Conservation (phyloP, 805 yeast genomes). For the Candida orba region DNA sequence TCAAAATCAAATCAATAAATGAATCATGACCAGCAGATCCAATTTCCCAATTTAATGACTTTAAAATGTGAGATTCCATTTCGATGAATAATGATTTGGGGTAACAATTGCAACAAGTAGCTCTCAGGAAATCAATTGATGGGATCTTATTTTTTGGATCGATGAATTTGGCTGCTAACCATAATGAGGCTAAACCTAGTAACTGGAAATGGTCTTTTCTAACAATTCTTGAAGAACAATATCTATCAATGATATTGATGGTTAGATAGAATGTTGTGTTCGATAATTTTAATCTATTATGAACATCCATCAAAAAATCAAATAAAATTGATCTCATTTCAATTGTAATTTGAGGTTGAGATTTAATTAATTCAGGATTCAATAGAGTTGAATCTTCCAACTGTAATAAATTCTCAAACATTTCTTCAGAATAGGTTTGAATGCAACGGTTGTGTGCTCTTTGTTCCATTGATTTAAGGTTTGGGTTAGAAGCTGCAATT, state of each 20-base stretch:
- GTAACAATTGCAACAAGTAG: constrained; percentile 52
- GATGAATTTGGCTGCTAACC: constrained; percentile 80
- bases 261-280: constrained; percentile 61
- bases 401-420: constrained; percentile 27
- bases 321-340: constrained; percentile 70
- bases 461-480: constrained; percentile 40
- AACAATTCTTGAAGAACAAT: constrained; percentile 74
- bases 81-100: constrained; percentile 49
- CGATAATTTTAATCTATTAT: constrained; percentile 53
- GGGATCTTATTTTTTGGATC: constrained; percentile 65
- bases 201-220: constrained; percentile 79
- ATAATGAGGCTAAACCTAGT: constrained; percentile 77
- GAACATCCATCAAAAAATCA: constrained; percentile 73
- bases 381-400: constrained; percentile 27
- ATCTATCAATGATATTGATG: constrained; percentile 73
- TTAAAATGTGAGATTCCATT: constrained; percentile 63
- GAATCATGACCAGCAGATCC: constrained; percentile 56
- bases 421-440: constrained; percentile 39
- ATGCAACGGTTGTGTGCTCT: constrained; percentile 36
- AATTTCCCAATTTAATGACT: constrained; percentile 57
- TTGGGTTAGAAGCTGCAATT: constrained; percentile 30
- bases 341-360: constrained; percentile 35
- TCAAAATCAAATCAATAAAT: constrained; percentile 51
- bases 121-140: constrained; percentile 41
- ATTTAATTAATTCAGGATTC: constrained; percentile 23